These are phyloP conservation scores for Boletus reticulatus DNA, from an alignment of 768 basidiomycete genomes.

Conservation along the genomic window DNA sequence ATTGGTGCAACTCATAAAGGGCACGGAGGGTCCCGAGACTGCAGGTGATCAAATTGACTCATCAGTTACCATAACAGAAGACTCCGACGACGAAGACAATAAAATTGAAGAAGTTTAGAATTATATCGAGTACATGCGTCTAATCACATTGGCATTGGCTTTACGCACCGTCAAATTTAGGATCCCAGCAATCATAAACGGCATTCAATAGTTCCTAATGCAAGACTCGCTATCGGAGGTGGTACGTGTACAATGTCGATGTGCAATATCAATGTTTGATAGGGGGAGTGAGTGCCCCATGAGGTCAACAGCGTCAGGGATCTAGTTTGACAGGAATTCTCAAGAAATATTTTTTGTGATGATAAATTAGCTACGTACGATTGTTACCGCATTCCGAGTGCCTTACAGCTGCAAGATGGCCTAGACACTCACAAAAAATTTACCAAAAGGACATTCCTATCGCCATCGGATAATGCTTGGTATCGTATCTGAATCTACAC, in stretches of 20 bases:
- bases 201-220: neutral
- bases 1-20: constrained; percentile 81
- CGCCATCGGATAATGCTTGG: neutral
- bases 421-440: neutral
- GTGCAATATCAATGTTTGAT: neutral
- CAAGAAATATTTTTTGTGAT: constrained; percentile 19
- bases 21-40: constrained; percentile 62
- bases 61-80: constrained; percentile 16
- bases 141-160: constrained; percentile 6
- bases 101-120: constrained; percentile 73
- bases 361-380: constrained; percentile 23
- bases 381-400: constrained; percentile 13
- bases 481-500: constrained; percentile 3
- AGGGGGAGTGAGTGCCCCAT: constrained; percentile 7
- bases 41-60: constrained; percentile 36
- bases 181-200: neutral
- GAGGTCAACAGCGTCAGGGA: constrained; percentile 21
- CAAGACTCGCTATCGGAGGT: neutral
- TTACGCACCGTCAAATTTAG: neutral
- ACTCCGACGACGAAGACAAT: constrained; percentile 62
- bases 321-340: constrained; percentile 13
- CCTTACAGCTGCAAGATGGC: constrained; percentile 6
- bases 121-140: constrained; percentile 15
- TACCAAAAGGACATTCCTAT: neutral
- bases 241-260: neutral